Evolutionary conservation across 306 rosid genomes (phyloP).

Genomic region (Vachellia collinsii): DNA sequence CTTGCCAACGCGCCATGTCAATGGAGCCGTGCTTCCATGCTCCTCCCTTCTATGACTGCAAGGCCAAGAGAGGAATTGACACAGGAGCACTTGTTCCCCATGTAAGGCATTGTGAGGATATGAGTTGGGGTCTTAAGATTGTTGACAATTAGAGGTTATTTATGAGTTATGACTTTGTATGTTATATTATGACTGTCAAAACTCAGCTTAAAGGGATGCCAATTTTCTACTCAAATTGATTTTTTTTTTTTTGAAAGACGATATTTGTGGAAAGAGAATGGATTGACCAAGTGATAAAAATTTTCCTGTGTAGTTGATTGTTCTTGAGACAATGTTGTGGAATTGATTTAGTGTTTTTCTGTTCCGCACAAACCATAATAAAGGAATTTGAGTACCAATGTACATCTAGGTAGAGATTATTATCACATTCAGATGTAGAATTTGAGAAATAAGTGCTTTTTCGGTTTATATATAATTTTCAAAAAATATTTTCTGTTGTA

Average conservation of each 20-base stretch:
- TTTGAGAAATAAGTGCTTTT: not conserved
- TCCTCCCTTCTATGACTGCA: constrained; percentile 80
- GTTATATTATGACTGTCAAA: not conserved
- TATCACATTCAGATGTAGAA: too few species aligned
- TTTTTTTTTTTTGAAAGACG: not conserved
- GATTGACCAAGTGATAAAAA: constrained; percentile 18
- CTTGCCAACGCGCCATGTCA: constrained; percentile 71
- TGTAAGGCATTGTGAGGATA: constrained; percentile 80
- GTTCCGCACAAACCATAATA: too few species aligned
- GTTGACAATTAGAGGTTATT: constrained; percentile 39
- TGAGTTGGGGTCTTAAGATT: constrained; percentile 89
- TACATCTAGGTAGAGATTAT: too few species aligned
- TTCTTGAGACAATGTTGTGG: not conserved
- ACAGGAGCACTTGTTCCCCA: constrained; percentile 69
- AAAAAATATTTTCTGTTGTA: too few species aligned
- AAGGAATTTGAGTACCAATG: too few species aligned
- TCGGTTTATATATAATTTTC: not conserved
- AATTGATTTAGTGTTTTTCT: too few species aligned
- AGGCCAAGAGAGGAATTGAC: constrained; percentile 65
- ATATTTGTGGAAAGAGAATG: not conserved
- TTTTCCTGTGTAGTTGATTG: constrained; percentile 43
- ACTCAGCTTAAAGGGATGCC: constrained; percentile 4
- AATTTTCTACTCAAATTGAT: constrained; percentile 44
- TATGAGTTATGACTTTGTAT: not conserved
- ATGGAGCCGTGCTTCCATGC: constrained; percentile 88